Conservation (phyloP, 2,329 filamentous ascomycete species). For the Salinomyces thailandicus region DNA sequence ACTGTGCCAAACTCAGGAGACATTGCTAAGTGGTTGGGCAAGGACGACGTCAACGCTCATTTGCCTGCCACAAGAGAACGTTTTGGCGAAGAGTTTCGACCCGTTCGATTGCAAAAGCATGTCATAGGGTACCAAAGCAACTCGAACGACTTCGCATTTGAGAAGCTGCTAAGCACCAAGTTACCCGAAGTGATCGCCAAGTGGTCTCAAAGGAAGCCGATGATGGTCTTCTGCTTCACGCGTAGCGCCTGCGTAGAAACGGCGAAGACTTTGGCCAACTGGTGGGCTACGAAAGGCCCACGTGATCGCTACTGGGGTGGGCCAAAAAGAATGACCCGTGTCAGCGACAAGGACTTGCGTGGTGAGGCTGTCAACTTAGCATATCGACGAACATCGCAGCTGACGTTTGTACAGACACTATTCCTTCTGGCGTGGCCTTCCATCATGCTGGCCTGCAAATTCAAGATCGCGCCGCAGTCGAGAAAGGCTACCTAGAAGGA, state of each 20-base stretch:
- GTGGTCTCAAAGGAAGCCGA: slow-evolving; percentile 61
- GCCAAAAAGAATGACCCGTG: slow-evolving; percentile 41
- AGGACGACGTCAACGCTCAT: slow-evolving; percentile 47
- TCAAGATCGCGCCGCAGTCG: slow-evolving; percentile 54
- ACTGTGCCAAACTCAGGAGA: slow-evolving; percentile 76
- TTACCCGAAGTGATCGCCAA: slow-evolving; percentile 56
- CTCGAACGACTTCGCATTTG: slow-evolving; percentile 66
- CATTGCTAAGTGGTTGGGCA: slow-evolving; percentile 70
- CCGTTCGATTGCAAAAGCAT: slow-evolving; percentile 64
- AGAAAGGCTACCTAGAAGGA: slow-evolving; percentile 57
- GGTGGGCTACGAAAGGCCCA: slow-evolving; percentile 47
- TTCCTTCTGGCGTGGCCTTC: slow-evolving; percentile 58
- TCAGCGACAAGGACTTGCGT: slow-evolving; percentile 52
- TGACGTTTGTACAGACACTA: slow-evolving; percentile 35
- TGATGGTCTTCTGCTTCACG: slow-evolving; percentile 76
- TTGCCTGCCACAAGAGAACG: slow-evolving; percentile 56
- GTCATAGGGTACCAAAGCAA: slow-evolving; percentile 60
- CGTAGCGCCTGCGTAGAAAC: slow-evolving; percentile 59
- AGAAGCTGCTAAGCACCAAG: slow-evolving; percentile 55
- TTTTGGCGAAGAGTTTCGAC: slow-evolving; percentile 71
- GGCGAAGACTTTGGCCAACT: slow-evolving; percentile 54
- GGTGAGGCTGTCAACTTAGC: slow-evolving; percentile 33
- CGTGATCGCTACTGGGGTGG: slow-evolving; percentile 53
- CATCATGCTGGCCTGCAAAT: slow-evolving; percentile 67
- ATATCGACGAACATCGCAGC: slow-evolving; percentile 15